Percentiles rank a stretch among this genome's conserved stretches.
phyloP scores from a whole-genome alignment of 2,329 filamentous ascomycete genomes.

The Mycosphaerella sp. region DNA sequence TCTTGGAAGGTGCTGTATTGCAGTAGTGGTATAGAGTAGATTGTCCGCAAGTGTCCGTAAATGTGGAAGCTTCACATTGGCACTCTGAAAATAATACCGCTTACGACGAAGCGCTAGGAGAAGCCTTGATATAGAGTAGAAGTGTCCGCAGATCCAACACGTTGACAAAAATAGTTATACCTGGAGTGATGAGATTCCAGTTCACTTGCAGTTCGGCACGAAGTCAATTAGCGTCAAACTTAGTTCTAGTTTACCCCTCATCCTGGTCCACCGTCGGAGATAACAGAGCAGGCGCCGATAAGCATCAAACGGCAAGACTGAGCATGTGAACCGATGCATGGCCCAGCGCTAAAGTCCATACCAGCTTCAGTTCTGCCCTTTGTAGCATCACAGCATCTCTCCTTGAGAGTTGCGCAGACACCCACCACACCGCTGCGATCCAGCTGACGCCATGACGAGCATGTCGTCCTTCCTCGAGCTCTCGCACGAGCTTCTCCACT shows the following conservation, averaged over 20 bases:
- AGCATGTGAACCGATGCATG: not conserved
- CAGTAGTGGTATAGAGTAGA: not conserved
- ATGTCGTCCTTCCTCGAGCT: conserved; percentile 43
- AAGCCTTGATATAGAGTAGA: no score
- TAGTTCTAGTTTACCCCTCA: not conserved
- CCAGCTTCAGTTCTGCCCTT: not conserved
- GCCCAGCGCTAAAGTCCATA: not conserved
- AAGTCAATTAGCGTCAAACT: no score
- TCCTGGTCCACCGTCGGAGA: not conserved
- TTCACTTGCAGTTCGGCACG: no score
- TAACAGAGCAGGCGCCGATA: not conserved
- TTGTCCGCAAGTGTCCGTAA: not conserved
- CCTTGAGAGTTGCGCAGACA: not conserved
- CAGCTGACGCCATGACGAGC: not conserved
- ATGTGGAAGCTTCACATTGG: no score
- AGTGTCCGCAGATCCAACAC: no score
- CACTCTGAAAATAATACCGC: no score
- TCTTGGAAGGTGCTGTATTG: conserved; percentile 1
- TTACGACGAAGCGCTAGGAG: no score
- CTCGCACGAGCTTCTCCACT: conserved; percentile 58
- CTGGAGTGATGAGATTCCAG: not conserved
- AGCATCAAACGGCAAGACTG: not conserved
- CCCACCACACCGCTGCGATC: not conserved
- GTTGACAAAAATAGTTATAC: not conserved
- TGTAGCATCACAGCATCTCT: not conserved